Base-by-base conservation (phyloP, 2,329 filamentous ascomycete species). In the Geosmithia flava region DNA sequence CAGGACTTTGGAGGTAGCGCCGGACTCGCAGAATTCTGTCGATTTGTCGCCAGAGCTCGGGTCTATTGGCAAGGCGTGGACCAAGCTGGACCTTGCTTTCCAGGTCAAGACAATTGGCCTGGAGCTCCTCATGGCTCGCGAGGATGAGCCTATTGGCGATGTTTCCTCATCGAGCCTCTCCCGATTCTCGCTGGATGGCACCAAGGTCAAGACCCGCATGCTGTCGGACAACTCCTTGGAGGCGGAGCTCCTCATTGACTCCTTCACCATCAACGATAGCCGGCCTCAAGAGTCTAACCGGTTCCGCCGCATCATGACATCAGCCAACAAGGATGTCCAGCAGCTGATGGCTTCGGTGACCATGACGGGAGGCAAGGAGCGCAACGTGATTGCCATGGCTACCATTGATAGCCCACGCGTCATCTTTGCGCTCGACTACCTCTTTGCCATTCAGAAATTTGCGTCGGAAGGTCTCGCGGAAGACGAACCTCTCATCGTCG, bases 331-430 rank as follows among this genome's bases (percentile, higher is more conserved):
- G 56, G 85, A 90, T 49, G 89, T 93, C 44, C 90, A 97, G 62
- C 94, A 99, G 57, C 90, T 98, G 59, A 98, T 98, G 93, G 93
- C 93, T 17, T 96, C 86, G 61, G 71, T 98, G 3, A 94, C 90
- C 0, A 94, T 98, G 65, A 89, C 90, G 1, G 87, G 89, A 16
- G 89, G 89, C 3, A 71, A 81, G 33, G 85, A 95, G 41, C 80
- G 81, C 51, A 87, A 82, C 60, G 66, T 97, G 49, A 94, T 97
- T 58, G 88, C 87, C 2, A 85, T 98, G 65, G 78, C 96, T 49
- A 95, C 90, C 0, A 81, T 98, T 52, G 93, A 98, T 59, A 98
- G 93, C 56, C 93, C 93, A 2, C 79, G 89, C 3, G 80, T 98
- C 48, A 97, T 99, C 50, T 87, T 99, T 61, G 91, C 94, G 0